A percentile compares a stretch with the other conserved stretches of the same genome.
Conservation (phyloP, 352 stramenopile species). For the Aphanomyces euteiches region DNA sequence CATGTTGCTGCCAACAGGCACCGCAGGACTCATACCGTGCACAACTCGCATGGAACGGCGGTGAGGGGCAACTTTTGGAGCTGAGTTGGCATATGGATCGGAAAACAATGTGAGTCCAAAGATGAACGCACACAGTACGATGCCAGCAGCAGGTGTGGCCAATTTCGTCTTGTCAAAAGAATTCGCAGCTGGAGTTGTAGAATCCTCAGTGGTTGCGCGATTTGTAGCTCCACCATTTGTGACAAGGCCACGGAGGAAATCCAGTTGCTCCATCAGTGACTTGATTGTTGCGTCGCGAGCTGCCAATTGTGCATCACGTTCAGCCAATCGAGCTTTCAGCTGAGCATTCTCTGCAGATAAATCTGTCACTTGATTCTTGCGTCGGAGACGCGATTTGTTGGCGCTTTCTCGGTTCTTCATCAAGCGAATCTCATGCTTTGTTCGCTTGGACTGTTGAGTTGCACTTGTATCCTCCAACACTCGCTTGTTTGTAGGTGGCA, state of each 20-base stretch:
- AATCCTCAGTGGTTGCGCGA: slow-evolving; percentile 36
- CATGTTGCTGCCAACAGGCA: background rate
- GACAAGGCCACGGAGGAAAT: slow-evolving; percentile 70
- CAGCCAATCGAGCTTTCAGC: slow-evolving; percentile 59
- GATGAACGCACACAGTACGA: slow-evolving; percentile 65
- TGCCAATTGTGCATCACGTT: slow-evolving; percentile 64
- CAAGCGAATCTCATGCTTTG: slow-evolving; percentile 76
- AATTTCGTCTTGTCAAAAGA: slow-evolving; percentile 39
- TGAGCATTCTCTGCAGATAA: slow-evolving; percentile 41
- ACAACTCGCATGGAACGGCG: slow-evolving; percentile 29
- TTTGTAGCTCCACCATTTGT: slow-evolving; percentile 39
- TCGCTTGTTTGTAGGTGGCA: slow-evolving; percentile 14
- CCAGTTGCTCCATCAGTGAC: slow-evolving; percentile 70
- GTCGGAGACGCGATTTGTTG: slow-evolving; percentile 70
- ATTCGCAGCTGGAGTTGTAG: background rate
- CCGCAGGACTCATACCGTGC: slow-evolving; percentile 15
- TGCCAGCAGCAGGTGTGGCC: slow-evolving; percentile 44
- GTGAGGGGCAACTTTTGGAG: background rate
- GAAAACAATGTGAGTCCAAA: slow-evolving; percentile 74
- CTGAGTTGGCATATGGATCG: slow-evolving; percentile 33
- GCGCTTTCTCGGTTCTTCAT: slow-evolving; percentile 87
- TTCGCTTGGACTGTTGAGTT: slow-evolving; percentile 46
- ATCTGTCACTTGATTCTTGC: slow-evolving; percentile 65
- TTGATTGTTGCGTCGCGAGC: slow-evolving; percentile 72
- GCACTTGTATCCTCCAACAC: background rate